Percentiles rank a stretch among this genome's conserved stretches.
Evolutionary conservation across 495 filamentous ascomycete species (phyloP).

Genomic region (Bryoglossum gracile): DNA sequence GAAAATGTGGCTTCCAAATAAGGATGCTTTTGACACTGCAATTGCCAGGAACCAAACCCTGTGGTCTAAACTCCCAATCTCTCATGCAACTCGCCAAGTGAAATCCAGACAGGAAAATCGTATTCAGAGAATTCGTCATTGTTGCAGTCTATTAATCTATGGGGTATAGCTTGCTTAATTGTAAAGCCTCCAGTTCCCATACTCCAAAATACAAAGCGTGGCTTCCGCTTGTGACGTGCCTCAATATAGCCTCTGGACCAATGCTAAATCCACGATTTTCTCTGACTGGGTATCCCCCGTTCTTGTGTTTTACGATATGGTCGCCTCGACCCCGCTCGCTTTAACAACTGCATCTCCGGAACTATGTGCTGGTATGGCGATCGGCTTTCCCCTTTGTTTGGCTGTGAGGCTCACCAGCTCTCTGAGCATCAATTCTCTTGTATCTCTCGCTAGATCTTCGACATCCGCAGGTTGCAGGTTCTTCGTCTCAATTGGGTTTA

Average conservation of each 20-base stretch:
- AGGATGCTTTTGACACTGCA: too few relatives aligned
- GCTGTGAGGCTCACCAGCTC: constrained; percentile 59
- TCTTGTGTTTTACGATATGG: constrained; percentile 20
- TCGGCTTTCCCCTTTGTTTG: constrained; percentile 29
- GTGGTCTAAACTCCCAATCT: too few relatives aligned
- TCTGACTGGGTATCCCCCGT: neutral
- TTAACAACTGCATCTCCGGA: constrained; percentile 24
- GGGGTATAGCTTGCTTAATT: constrained; percentile 8
- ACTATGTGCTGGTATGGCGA: constrained; percentile 22
- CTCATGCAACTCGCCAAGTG: too few relatives aligned
- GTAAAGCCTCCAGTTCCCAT: neutral
- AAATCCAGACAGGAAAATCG: too few relatives aligned
- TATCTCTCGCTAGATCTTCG: constrained; percentile 62
- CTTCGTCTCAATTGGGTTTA: constrained; percentile 79
- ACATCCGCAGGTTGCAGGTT: constrained; percentile 74
- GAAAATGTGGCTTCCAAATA: too few relatives aligned
- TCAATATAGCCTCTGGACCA: neutral
- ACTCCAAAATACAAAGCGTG: constrained; percentile 4
- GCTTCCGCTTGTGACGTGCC: neutral
- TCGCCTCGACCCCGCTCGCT: constrained; percentile 30
- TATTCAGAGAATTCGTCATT: too few relatives aligned
- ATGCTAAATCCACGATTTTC: neutral
- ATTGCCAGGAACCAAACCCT: too few relatives aligned
- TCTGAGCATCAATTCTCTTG: constrained; percentile 71
- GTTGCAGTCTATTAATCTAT: too few relatives aligned